Percentiles rank a stretch among this genome's conserved stretches.
Evolutionary conservation across 768 basidiomycete genomes (phyloP).

Genomic region (Cystobasidium ongulense): DNA sequence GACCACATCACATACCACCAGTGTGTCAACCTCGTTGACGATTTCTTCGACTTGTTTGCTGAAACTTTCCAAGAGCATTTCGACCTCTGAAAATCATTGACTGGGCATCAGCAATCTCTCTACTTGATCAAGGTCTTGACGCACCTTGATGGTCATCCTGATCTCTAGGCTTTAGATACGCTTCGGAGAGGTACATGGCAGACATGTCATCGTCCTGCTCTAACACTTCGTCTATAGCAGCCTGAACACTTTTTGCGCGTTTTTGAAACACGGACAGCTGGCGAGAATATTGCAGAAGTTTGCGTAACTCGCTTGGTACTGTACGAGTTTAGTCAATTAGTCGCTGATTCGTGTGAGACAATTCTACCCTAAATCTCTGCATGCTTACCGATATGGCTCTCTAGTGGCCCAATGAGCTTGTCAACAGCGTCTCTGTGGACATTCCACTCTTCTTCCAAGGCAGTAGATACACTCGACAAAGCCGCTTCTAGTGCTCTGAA

Average conservation of each 20-base stretch:
- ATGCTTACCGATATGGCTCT: constrained; percentile 66
- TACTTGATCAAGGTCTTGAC: background rate
- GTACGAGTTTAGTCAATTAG: constrained; percentile 57
- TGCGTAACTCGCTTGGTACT: constrained; percentile 56
- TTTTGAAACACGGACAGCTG: constrained; percentile 81
- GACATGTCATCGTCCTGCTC: constrained; percentile 84
- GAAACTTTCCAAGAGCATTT: constrained; percentile 86
- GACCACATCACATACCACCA: constrained; percentile 20
- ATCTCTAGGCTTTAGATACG: constrained; percentile 57
- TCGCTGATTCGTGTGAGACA: background rate
- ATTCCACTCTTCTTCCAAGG: constrained; percentile 91
- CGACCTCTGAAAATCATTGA: constrained; percentile 54
- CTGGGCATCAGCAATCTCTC: background rate
- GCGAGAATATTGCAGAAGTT: constrained; percentile 82
- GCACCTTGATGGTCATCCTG: constrained; percentile 64
- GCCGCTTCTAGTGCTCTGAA: constrained; percentile 92
- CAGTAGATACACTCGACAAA: constrained; percentile 78
- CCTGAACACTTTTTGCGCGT: constrained; percentile 74
- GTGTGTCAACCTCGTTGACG: constrained; percentile 38
- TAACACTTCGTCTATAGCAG: constrained; percentile 82
- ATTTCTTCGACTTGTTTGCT: constrained; percentile 56
- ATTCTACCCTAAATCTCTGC: background rate
- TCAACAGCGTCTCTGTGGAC: constrained; percentile 86
- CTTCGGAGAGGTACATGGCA: constrained; percentile 89
- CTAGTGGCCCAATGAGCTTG: constrained; percentile 80